Evolutionary conservation across 2,329 filamentous ascomycete genomes (phyloP), one percentile per base, ranked within the genome.

Genomic region (Coleophoma cylindrospora): DNA sequence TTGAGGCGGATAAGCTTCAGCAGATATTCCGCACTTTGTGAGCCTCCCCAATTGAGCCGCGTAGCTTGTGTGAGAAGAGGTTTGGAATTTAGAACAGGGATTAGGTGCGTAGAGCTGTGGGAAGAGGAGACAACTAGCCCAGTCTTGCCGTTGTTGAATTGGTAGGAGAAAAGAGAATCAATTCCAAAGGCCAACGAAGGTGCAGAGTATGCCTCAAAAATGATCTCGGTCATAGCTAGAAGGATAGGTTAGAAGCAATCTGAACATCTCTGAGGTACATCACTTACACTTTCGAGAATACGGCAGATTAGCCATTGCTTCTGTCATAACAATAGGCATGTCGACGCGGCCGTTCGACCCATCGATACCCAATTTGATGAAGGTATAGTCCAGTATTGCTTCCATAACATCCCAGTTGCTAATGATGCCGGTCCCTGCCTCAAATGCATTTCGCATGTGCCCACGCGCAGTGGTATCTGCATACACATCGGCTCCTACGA

Each of bases 341-440:
- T 92, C 90, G 54, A 99, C 83, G 21, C 80, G 75, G 9, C 89
- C 89, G 45, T 86, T 81, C 4, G 75, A 74, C 14, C 83, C 83
- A 57, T 95, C 90, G 59, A 99, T 79, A 4, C 94, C 94, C 49
- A 99, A 73, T 71, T 96, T 97, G 58, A 96, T 77, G 67, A 99
- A 99, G 40, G 91, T 80, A 68, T 96, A 96, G 71, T 99, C 94
- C 43, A 99, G 72, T 5, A 96, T 77, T 51, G 92, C 91, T 69
- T 99, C 94, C 83, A 96, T 91, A 34, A 91, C 91, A 68, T 99
- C 94, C 91, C 95, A 99, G 66, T 97, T 97, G 68, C 89, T 91
- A 53, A 97, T 83, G 44, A 99, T 86, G 56, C 91, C 92, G 41
- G 86, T 92, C 21, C 91, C 91, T 2, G 86, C 81, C 67, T 99